Base-by-base conservation (phyloP, 148 eudicot species). In the Heliosperma pusillum region DNA sequence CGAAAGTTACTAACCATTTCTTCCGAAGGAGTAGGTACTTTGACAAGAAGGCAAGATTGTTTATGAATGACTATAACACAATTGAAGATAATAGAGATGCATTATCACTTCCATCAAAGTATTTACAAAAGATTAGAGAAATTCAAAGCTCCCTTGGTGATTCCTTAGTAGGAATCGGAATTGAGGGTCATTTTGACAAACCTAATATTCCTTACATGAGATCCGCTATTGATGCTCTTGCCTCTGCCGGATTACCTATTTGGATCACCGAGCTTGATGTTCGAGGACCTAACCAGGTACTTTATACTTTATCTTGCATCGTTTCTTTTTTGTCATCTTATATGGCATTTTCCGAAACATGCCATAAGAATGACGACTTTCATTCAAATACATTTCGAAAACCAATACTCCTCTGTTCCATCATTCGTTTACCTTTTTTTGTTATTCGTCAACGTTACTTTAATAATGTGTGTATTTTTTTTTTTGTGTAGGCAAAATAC, bases 221-320 rank as follows among this genome's bases (percentile, higher is more conserved):
- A 85, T 81, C 88, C 0, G 86, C 77, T 15, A 62, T 89, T 26
- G 93, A 88, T 63, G 27, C 7, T 11, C 80, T 88, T 59, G 88
- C 82, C 27, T 68, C 85, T 29, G 10, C 75, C 27, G 61, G 69
- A 7, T 71, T 84, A 40, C 88, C 93, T 15, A 70, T 84, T 72
- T 89, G 93, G 91, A 72, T 89, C 20, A 89, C 89, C 2, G 93
- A 87, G 70, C 65, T 87, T 26, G 88, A 84, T 66, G 85, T 89
- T 55, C 71, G 72, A 21, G 86, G 82, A 7, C 80, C 81, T 21
- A 85, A 84, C 33, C 89, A 86, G 81, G 89, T 86, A 84, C 12
- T 36, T 36, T 36, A n/a, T n/a, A n/a, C 42, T 33, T 3, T 33
- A 3, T 33, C 40, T 0, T 33, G 3, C 40, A 3, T 3, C 2